phyloP scores from a whole-genome alignment of 768 basidiomycete species.

The Boletus rubropictus region DNA sequence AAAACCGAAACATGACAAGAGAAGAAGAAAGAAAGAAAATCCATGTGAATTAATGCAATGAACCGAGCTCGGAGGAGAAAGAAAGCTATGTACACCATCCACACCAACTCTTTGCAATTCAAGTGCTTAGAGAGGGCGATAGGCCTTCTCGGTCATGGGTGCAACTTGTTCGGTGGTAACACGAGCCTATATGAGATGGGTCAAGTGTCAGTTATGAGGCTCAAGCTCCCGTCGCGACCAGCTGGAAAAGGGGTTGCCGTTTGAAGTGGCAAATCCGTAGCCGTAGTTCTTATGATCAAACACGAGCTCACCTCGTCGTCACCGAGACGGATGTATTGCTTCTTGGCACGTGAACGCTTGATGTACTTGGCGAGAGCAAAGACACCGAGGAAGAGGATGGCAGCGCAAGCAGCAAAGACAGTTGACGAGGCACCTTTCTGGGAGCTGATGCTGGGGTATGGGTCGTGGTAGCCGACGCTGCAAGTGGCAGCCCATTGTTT shows the following conservation, averaged over 20 bases:
- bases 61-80: constrained; percentile 5
- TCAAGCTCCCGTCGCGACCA: constrained; percentile 6
- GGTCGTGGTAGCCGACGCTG: constrained; percentile 29
- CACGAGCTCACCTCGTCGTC: constrained; percentile 33
- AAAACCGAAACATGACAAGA: constrained; percentile 8
- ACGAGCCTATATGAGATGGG: constrained; percentile 10
- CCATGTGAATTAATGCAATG: constrained; percentile 18
- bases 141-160: constrained; percentile 28
- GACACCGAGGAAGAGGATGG: constrained; percentile 32
- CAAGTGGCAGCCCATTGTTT: constrained; percentile 42
- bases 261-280: constrained; percentile 10
- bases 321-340: constrained; percentile 32
- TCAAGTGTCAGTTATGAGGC: constrained; percentile 3
- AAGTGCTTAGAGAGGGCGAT: constrained; percentile 20
- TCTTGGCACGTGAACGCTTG: constrained; percentile 31
- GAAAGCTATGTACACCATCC: constrained; percentile 1
- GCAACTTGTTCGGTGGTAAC: constrained; percentile 14
- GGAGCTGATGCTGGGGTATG: constrained; percentile 29
- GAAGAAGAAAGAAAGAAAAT: constrained; percentile 8
- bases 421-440: constrained; percentile 30
- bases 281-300: neutral
- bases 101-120: neutral
- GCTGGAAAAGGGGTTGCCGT: constrained; percentile 1
- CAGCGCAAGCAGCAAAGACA: constrained; percentile 31
- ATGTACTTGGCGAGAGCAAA: constrained; percentile 32